phyloP scores from a whole-genome alignment of 2,329 filamentous ascomycete species.

The Westerdykella sp. region DNA sequence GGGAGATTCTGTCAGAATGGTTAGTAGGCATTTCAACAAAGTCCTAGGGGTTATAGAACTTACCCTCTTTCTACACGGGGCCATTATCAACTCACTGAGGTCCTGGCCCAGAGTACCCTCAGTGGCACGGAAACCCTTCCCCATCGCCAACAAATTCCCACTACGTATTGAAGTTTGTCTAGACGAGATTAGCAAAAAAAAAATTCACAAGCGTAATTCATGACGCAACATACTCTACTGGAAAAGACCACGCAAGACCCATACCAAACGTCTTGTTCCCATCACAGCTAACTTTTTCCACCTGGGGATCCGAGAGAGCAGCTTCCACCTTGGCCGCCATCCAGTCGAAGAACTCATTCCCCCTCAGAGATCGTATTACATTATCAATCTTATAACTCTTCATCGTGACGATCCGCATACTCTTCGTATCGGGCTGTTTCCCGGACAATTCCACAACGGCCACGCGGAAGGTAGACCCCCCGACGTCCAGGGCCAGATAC shows the following conservation, averaged over 20 bases:
- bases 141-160: constrained; percentile 56
- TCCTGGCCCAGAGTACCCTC: constrained; percentile 55
- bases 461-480: constrained; percentile 60
- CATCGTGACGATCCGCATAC: constrained; percentile 52
- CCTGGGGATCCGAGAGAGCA: constrained; percentile 43
- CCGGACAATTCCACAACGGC: constrained; percentile 54
- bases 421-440: constrained; percentile 37
- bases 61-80: constrained; percentile 49
- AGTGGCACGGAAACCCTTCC: constrained; percentile 58
- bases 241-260: constrained; percentile 62
- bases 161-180: constrained; percentile 54
- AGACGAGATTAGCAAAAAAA: constrained; percentile 10
- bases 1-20: constrained; percentile 41
- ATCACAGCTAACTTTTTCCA: constrained; percentile 27
- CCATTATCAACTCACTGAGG: constrained; percentile 53
- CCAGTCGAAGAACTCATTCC: constrained; percentile 59
- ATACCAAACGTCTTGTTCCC: constrained; percentile 45
- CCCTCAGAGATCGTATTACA: constrained; percentile 48
- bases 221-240: constrained; percentile 46
- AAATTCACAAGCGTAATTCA: not conserved
- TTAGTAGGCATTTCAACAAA: constrained; percentile 11
- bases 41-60: constrained; percentile 7
- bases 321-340: constrained; percentile 56
- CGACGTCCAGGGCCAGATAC: constrained; percentile 57
- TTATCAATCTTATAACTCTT: constrained; percentile 53